Conservation (phyloP, 306 rosid genomes). For the Medicago ruthenica region DNA sequence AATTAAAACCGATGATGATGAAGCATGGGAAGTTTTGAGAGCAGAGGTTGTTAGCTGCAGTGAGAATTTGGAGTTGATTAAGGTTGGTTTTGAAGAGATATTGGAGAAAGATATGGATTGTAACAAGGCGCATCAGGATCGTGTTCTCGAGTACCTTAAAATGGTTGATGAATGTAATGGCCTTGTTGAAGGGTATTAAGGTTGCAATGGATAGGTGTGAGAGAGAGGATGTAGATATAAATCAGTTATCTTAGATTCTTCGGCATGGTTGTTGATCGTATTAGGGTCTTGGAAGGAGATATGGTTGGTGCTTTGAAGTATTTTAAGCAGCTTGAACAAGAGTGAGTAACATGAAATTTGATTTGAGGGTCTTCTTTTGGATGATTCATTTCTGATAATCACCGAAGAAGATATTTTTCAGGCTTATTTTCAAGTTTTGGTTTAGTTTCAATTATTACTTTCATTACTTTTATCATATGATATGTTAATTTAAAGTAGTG, state of each 20-base stretch:
- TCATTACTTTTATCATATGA: background rate
- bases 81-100: constrained; percentile 53
- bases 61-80: constrained; percentile 44
- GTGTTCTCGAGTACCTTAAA: constrained; percentile 50
- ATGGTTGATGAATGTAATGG: constrained; percentile 44
- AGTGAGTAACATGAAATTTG: constrained; percentile 31
- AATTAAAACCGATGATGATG: constrained; percentile 35
- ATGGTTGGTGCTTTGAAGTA: constrained; percentile 55
- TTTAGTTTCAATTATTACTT: background rate
- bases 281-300: constrained; percentile 47
- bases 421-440: constrained; percentile 1
- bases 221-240: constrained; percentile 28
- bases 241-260: constrained; percentile 37
- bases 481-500: constrained; percentile 21
- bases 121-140: constrained; percentile 38
- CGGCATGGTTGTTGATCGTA: constrained; percentile 36
- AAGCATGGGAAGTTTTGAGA: constrained; percentile 49
- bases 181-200: constrained; percentile 47
- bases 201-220: constrained; percentile 50
- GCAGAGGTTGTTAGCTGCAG: constrained; percentile 46
- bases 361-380: constrained; percentile 2
- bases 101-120: constrained; percentile 46
- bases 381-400: background rate
- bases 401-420: constrained; percentile 20
- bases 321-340: constrained; percentile 46